Percentiles rank a stretch among this genome's conserved stretches.
These are phyloP conservation scores for Pythium volutum DNA, from an alignment of 352 stramenopile species.

Conservation along the genomic window DNA sequence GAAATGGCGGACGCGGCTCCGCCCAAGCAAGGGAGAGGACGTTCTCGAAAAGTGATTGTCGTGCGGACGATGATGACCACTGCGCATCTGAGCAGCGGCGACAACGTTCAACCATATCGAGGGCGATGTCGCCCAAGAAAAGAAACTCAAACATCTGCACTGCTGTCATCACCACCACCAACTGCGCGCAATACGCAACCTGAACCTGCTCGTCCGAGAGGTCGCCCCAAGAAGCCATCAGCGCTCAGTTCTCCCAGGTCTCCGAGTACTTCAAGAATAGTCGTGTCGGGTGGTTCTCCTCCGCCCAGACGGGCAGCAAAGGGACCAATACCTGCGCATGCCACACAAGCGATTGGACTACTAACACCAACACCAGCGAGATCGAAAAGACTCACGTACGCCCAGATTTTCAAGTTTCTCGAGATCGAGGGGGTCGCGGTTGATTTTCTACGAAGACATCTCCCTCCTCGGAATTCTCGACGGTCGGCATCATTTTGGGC, in stretches of 20 bases:
- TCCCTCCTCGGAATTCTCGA: not conserved
- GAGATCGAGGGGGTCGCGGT: not conserved
- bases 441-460: not conserved
- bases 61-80: too few relatives aligned
- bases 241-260: not conserved
- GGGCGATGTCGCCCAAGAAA: not conserved
- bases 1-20: too few relatives aligned
- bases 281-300: not conserved
- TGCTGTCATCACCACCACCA: not conserved
- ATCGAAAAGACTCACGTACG: not conserved
- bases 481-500: not conserved
- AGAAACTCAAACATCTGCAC: not conserved
- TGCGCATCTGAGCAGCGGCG: too few relatives aligned
- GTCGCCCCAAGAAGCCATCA: not conserved
- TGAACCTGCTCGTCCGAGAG: not conserved
- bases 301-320: not conserved
- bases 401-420: conserved; percentile 2
- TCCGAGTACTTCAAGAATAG: not conserved
- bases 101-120: not conserved
- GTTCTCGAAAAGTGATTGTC: too few relatives aligned
- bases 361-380: not conserved
- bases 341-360: not conserved
- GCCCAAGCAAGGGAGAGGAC: too few relatives aligned
- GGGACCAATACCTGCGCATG: too few relatives aligned
- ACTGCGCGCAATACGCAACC: not conserved